Conservation (phyloP, 176 grass and related monocot genomes). For the Sorghum bicolor region Sorghum_bicolor_NCBIv3 NC_012877.2:60395501-60396000, state of each 20-base stretch:
- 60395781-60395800: not conserved
- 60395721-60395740: constrained; percentile 18
- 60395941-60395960: not conserved
- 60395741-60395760: constrained; percentile 58
- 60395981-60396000: not conserved
- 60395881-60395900: not conserved
- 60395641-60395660: not conserved
- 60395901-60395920: not conserved
- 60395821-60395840: not conserved
- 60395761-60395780: constrained; percentile 79
- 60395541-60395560: not conserved
- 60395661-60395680: not conserved
- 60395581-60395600: not conserved
- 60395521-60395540: not conserved
- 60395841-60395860: not conserved
- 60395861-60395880: not conserved
- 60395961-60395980: not conserved
- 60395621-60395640: not conserved
- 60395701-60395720: constrained; percentile 48
- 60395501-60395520: not conserved
- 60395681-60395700: not conserved
- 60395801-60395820: not conserved
- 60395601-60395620: not conserved
- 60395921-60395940: not conserved
- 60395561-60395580: not conserved